Percentiles rank a stretch among this genome's conserved stretches.
Evolutionary conservation across 2,329 filamentous ascomycete genomes (phyloP).

Genomic region (Phaeophleospora eucalypticola): DNA sequence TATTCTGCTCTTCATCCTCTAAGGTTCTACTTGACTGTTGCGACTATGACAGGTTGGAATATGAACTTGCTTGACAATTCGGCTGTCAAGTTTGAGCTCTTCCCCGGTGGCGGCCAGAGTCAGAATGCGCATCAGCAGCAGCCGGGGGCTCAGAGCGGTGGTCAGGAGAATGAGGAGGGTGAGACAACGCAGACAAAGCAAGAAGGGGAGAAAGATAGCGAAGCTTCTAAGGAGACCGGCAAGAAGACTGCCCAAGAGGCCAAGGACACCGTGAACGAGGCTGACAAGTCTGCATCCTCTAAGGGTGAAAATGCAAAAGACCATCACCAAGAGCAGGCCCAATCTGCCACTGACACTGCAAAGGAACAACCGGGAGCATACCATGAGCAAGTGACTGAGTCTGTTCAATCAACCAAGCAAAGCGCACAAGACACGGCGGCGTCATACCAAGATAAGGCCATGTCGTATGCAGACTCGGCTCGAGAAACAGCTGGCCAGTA

Average conservation of each 20-base stretch:
- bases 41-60: not conserved
- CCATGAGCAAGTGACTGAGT: slow-evolving; percentile 1
- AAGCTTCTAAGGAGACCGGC: not conserved
- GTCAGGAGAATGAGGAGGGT: not conserved
- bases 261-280: not conserved
- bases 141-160: not conserved
- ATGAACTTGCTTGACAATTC: slow-evolving; percentile 1
- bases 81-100: slow-evolving; percentile 2
- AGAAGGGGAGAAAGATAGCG: too few relatives aligned
- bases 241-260: not conserved
- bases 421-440: not conserved
- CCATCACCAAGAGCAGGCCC: not conserved
- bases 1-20: too few relatives aligned
- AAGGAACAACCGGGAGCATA: not conserved
- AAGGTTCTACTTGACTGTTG: too few relatives aligned
- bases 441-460: not conserved
- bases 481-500: slow-evolving; percentile 11
- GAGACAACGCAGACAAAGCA: too few relatives aligned
- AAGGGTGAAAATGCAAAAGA: not conserved
- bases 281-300: too few relatives aligned
- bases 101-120: not conserved
- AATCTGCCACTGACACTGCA: not conserved
- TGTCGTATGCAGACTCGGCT: not conserved
- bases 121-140: not conserved
- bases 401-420: slow-evolving; percentile 1